Evolutionary conservation across 495 filamentous ascomycete species (phyloP), one percentile per base, ranked within the genome.

Genomic region (Hyphodiscus hymeniophilus): DNA sequence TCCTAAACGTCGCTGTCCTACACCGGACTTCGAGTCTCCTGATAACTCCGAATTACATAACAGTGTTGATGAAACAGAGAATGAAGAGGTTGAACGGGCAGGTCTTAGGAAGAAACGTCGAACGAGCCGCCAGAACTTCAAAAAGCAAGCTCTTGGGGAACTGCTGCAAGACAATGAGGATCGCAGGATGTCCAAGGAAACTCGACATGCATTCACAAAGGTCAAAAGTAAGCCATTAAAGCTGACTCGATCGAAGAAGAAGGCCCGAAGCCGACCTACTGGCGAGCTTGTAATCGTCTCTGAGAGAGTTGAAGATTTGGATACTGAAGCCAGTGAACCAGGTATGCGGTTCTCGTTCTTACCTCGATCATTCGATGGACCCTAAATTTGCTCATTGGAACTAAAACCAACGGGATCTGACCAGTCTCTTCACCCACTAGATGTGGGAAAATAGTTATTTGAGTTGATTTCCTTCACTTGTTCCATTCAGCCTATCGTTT

Each of bases 241-340:
- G 8, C 7, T 8, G 16, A 50, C 15, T 34, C 10, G 6, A 22
- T 8, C 6, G 20, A 41, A 42, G 31, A 55, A 51, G 20, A 22
- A 31, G 30, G 15, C 45, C 30, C 55, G 51, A 26, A 41, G 34
- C 11, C 23, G 51, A 7, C 41, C 48, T 32, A 51, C 46, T 13
- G 35, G 43, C 13, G 45, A 52, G 33, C 23, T 59, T 15, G 17
- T 49, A 7, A 31, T 33, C 15, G 45, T 42, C n/a, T 46, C 17
- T 2, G 40, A 56, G 21, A 43, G 46, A 38, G 3, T 33, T 7
- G 24, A 17, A 2, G 17, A 42, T 7, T 34, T 28, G 15, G 41
- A 50, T 34, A 7, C 26, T 18, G 36, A 41, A 5, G 20, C 16
- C 11, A 31, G 18, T 48, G n/a, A n/a, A n/a, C n/a, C n/a, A n/a